Evolutionary conservation across 768 basidiomycete species (phyloP).

Genomic region (Gautieria morchelliformis): DNA sequence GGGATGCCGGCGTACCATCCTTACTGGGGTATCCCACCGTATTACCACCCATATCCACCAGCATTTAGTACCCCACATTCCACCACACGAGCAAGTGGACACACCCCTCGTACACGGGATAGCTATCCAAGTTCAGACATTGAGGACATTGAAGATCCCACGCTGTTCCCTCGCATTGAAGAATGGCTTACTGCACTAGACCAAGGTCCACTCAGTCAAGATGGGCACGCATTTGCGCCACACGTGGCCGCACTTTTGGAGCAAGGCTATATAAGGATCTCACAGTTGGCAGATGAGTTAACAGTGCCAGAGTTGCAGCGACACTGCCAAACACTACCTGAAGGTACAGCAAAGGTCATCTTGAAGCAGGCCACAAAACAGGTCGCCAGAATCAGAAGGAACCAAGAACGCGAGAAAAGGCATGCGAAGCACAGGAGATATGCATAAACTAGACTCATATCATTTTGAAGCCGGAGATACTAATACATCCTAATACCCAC

Average conservation of each 20-base stretch:
- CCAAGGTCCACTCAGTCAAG: neutral
- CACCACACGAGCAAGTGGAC: too few relatives aligned
- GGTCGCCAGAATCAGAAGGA: too few relatives aligned
- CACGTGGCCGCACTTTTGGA: neutral
- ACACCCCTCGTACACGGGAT: neutral
- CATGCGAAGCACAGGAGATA: too few relatives aligned
- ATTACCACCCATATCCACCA: neutral
- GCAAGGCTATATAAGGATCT: neutral
- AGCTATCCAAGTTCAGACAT: neutral
- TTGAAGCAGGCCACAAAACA: too few relatives aligned
- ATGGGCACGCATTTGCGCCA: neutral
- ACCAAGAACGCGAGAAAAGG: too few relatives aligned
- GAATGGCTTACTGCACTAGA: neutral
- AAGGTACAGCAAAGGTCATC: neutral
- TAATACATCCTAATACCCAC: slow-evolving; percentile 1
- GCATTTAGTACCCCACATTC: too few relatives aligned
- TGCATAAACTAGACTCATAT: too few relatives aligned
- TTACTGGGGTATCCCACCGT: too few relatives aligned
- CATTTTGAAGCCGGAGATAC: too few relatives aligned
- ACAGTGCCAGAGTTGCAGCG: neutral
- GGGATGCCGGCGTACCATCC: neutral
- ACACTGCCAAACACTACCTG: neutral
- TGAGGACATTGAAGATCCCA: neutral
- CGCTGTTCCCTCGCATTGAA: neutral
- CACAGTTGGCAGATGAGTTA: neutral